A percentile compares a stretch with the other conserved stretches of the same genome.
phyloP scores from a whole-genome alignment of 306 rosid genomes.

The Fagus crenata region DNA sequence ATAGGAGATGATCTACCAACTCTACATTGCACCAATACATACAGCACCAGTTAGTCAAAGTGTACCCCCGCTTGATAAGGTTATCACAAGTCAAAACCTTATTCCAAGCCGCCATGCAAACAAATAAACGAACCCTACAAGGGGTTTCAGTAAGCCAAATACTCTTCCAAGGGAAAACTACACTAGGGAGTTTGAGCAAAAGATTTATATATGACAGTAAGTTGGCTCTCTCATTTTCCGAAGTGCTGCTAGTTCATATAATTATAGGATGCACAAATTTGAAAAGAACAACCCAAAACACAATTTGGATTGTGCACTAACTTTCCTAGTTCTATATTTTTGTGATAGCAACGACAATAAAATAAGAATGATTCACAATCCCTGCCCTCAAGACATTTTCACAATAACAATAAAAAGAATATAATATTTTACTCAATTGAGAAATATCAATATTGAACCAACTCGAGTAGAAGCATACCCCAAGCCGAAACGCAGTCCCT shows the following conservation, averaged over 20 bases:
- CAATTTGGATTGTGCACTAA: not conserved
- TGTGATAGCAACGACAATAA: not conserved
- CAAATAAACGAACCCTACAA: too few species aligned
- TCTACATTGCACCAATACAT: too few species aligned
- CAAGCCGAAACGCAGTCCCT: conserved; percentile 95
- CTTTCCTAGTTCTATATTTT: not conserved
- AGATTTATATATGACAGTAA: not conserved
- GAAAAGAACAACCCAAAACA: too few species aligned
- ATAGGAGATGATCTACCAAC: too few species aligned
- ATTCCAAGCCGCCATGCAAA: too few species aligned
- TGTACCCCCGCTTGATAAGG: too few species aligned
- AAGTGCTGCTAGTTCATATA: not conserved
- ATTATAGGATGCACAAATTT: too few species aligned
- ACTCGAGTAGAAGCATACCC: conserved; percentile 51
- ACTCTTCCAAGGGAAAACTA: too few species aligned
- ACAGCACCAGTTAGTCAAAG: too few species aligned
- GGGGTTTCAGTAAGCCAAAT: too few species aligned
- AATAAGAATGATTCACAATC: not conserved
- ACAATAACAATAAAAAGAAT: not conserved
- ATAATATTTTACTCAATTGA: not conserved
- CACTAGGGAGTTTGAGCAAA: not conserved
- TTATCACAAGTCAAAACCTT: too few species aligned
- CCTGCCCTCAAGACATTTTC: not conserved
- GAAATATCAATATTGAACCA: conserved; percentile 2
- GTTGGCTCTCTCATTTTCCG: not conserved